Conservation (phyloP, 202 grass and related monocot genomes). For the Digitaria exilis region DNA sequence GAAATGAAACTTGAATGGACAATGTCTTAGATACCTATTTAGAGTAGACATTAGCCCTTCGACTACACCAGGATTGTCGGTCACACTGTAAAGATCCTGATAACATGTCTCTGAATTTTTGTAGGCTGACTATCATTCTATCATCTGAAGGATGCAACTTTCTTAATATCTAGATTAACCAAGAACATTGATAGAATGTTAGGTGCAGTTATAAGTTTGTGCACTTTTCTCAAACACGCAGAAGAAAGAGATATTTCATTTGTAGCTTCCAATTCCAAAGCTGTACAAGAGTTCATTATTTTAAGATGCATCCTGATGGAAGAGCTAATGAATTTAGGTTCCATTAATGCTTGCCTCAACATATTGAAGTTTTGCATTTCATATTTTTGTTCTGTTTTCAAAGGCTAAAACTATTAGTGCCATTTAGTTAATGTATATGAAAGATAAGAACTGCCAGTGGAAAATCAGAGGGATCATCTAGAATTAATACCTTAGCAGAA, state of each 20-base stretch:
- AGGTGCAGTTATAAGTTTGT: neutral
- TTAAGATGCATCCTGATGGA: neutral
- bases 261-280: neutral
- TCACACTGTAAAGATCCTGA: neutral
- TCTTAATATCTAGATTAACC: neutral
- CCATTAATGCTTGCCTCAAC: neutral
- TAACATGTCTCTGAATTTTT: neutral
- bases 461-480: neutral
- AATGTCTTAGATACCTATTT: neutral
- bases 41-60: neutral
- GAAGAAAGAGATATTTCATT: neutral
- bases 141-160: neutral
- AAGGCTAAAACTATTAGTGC: neutral
- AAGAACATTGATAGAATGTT: slow-evolving; percentile 16
- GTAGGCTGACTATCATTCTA: neutral
- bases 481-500: neutral
- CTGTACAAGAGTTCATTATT: neutral
- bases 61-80: neutral
- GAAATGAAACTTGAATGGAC: neutral
- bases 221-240: too few species aligned
- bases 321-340: neutral
- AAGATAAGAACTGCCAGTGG: slow-evolving; percentile 4
- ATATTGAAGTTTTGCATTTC: neutral
- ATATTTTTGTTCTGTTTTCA: neutral
- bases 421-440: neutral